Evolutionary conservation across 1,284 basidiomycete species (phyloP), one percentile per base, ranked within the genome.

Genomic region (Schizophyllum commune): DNA sequence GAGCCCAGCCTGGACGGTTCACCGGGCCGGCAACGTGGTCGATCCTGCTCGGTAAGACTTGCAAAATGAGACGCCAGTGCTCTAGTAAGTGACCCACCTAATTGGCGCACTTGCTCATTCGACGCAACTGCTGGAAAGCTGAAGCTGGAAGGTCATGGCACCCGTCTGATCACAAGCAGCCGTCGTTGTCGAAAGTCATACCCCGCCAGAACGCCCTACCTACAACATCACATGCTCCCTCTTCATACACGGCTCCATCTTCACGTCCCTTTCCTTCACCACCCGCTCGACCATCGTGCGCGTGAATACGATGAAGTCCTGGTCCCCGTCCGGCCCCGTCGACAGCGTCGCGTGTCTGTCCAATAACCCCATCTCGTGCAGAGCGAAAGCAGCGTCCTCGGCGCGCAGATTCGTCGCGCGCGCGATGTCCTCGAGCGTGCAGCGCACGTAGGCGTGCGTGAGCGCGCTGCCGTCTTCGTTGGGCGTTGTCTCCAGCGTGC

Each of bases 371-470:
- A 91, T 88, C 71, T 97, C 94, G 60, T 90, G 87, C 60, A 98
- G 75, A 1, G 94, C 91, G 71, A 95, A 92, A 0, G 92, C 89
- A 0, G 89, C 84, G 70, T 98, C 96, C 65, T 98, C 94, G 0
- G 86, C 72, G 1, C 93, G 83, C 59, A 98, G 75, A 72, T 92
- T 88, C 53, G 92, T 94, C 13, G 91, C 91, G 11, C 79, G 77
- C 3, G 92, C 87, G 61, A 98, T 83, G 34, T 91, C 84, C 13
- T 77, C 76, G 17, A 94, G 78, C 11, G 88, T 86, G 68, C 89
- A 89, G 20, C 75, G 76, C 15, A 91, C 79, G 55, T 81, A 75
- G 62, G 87, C 79, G 65, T 91, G 85, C 2, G 83, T 84, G 34
- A 80, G 82, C 2, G 84, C 86, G 63, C 84, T 83, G 11, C 89